Evolutionary conservation across 148 eudicot species (phyloP).

Genomic region (Euryodendron excelsum): DNA sequence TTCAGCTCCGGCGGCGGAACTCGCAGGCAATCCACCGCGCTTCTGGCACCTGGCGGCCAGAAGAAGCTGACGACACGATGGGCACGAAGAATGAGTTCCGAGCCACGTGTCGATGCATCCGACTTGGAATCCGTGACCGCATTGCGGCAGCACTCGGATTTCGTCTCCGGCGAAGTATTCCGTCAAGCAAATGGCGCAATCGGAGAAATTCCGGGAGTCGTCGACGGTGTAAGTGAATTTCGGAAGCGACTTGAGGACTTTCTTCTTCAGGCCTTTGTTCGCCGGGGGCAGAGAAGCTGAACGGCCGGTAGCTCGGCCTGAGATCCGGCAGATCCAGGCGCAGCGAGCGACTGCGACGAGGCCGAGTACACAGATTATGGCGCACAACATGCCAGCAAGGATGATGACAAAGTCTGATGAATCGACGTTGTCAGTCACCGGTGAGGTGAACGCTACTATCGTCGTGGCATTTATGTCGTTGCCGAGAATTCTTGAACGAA

Average conservation of each 20-base stretch:
- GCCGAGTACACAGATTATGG: slow-evolving; percentile 77
- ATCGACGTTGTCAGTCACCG: slow-evolving; percentile 22
- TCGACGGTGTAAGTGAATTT: slow-evolving; percentile 39
- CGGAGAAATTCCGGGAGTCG: slow-evolving; percentile 36
- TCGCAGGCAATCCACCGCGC: slow-evolving; percentile 23
- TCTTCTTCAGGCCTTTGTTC: slow-evolving; percentile 69
- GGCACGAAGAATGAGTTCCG: slow-evolving; percentile 75
- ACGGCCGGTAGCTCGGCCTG: slow-evolving; percentile 17
- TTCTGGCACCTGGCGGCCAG: slow-evolving; percentile 30
- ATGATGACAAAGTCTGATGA: slow-evolving; percentile 64
- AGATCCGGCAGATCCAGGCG: slow-evolving; percentile 66
- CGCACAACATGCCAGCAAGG: slow-evolving; percentile 79
- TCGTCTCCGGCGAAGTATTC: slow-evolving; percentile 66
- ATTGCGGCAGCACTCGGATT: slow-evolving; percentile 66
- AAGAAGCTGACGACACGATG: slow-evolving; percentile 76
- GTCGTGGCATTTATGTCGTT: slow-evolving; percentile 14
- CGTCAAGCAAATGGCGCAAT: slow-evolving; percentile 69
- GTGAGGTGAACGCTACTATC: neutral
- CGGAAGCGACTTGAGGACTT: slow-evolving; percentile 53
- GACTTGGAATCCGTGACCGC: slow-evolving; percentile 79
- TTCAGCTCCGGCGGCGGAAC: neutral
- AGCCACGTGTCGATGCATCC: slow-evolving; percentile 79
- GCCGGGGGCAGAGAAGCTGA: slow-evolving; percentile 27
- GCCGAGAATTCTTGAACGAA: slow-evolving; percentile 24
- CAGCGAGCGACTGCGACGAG: slow-evolving; percentile 74